Percentiles rank a stretch among this genome's conserved stretches.
Conservation (phyloP, 805 yeast species). For the Nematodospora valgi region DNA sequence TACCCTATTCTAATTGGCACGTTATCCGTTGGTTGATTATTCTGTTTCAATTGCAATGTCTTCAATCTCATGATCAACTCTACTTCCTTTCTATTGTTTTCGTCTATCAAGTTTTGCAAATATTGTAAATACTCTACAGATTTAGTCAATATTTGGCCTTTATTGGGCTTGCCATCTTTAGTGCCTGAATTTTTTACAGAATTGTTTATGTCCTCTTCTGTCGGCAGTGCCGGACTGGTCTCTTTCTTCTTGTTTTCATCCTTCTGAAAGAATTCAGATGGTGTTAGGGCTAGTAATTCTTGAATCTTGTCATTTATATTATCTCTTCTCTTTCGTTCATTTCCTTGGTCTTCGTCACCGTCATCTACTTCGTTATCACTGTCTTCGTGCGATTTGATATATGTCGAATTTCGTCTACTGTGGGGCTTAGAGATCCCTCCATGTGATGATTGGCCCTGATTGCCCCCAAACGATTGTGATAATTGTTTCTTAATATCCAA, state of each 20-base stretch:
- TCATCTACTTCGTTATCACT: conserved; percentile 20
- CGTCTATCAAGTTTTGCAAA: conserved; percentile 71
- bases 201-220: conserved; percentile 19
- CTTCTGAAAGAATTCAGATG: conserved; percentile 31
- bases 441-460: conserved; percentile 11
- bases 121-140: conserved; percentile 68
- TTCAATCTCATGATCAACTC: conserved; percentile 63
- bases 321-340: conserved; percentile 42
- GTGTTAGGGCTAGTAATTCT: conserved; percentile 37
- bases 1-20: conserved; percentile 40
- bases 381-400: conserved; percentile 18
- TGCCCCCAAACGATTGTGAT: conserved; percentile 31
- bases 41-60: conserved; percentile 46
- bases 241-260: conserved; percentile 19
- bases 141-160: conserved; percentile 75
- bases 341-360: conserved; percentile 32
- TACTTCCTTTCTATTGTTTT: conserved; percentile 73
- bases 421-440: conserved; percentile 40
- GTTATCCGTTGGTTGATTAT: conserved; percentile 27
- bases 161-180: conserved; percentile 80
- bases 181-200: conserved; percentile 50
- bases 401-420: conserved; percentile 32
- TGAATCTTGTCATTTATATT: conserved; percentile 44
- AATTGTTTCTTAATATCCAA: conserved; percentile 40
- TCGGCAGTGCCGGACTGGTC: conserved; percentile 16